A percentile compares a stretch with the other conserved stretches of the same genome.
These are phyloP conservation scores for Malbranchea zuffiana DNA, from an alignment of 2,329 filamentous ascomycete genomes.

Conservation along the genomic window DNA sequence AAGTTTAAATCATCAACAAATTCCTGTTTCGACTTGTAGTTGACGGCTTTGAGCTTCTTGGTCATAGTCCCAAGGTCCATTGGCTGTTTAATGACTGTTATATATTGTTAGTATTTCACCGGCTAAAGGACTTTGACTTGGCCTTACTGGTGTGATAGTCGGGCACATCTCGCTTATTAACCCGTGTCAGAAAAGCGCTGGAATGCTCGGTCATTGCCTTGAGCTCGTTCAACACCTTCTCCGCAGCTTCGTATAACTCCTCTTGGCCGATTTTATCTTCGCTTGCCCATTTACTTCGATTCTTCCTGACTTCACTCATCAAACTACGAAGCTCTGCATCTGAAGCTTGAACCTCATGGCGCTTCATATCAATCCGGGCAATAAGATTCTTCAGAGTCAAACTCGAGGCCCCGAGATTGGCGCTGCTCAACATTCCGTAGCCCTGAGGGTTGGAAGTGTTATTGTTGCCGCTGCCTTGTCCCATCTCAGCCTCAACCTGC, in stretches of 20 bases:
- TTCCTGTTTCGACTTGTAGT: conserved; percentile 81
- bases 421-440: conserved; percentile 81
- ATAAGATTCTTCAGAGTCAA: conserved; percentile 95
- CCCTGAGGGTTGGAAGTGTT: conserved; percentile 47
- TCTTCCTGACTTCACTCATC: conserved; percentile 96
- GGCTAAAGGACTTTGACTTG: not conserved
- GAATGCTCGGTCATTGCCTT: conserved; percentile 97
- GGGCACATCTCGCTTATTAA: conserved; percentile 93
- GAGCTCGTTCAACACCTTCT: conserved; percentile 93
- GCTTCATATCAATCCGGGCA: conserved; percentile 84
- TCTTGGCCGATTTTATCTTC: conserved; percentile 97
- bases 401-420: conserved; percentile 90
- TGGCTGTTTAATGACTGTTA: conserved; percentile 75
- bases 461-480: conserved; percentile 46
- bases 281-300: conserved; percentile 96
- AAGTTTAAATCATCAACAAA: conserved; percentile 89
- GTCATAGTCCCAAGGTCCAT: conserved; percentile 99
- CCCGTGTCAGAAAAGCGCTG: conserved; percentile 83
- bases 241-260: conserved; percentile 89
- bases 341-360: conserved; percentile 78
- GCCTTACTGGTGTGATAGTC: conserved; percentile 82
- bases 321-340: conserved; percentile 84
- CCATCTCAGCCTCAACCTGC: conserved; percentile 91
- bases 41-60: conserved; percentile 78
- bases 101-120: conserved; percentile 6